Percentiles rank a stretch among this genome's conserved stretches.
phyloP scores from a whole-genome alignment of 306 rosid genomes.

The Citrullus amarus region DNA sequence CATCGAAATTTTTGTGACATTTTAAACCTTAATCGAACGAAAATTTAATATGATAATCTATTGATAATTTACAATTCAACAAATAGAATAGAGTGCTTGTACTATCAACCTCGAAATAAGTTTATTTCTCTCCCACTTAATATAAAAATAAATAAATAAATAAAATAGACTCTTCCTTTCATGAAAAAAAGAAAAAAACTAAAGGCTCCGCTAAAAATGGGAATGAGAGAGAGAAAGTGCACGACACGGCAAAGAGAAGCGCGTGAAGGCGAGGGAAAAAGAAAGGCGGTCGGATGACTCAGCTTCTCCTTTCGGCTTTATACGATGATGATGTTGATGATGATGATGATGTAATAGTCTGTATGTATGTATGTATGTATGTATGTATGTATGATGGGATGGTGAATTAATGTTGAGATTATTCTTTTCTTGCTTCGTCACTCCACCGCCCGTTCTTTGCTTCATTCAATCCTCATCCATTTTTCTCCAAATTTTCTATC shows the following conservation, averaged over 20 bases:
- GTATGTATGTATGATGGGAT: not conserved
- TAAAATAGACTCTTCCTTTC: too few species aligned
- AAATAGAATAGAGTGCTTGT: too few species aligned
- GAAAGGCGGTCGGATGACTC: constrained; percentile 3
- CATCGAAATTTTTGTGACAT: too few species aligned
- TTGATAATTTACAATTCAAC: too few species aligned
- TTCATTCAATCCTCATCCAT: constrained; percentile 1
- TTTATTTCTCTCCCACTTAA: too few species aligned
- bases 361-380: not conserved
- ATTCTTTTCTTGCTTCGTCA: constrained; percentile 24
- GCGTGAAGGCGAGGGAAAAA: not conserved
- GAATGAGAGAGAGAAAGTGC: not conserved
- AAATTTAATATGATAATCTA: too few species aligned
- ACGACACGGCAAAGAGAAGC: not conserved
- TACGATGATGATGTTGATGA: constrained; percentile 1
- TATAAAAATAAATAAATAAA: too few species aligned
- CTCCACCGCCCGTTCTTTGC: constrained; percentile 23
- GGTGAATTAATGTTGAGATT: not conserved
- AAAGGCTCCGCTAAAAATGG: not conserved
- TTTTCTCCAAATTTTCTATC: constrained; percentile 8
- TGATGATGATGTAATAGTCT: not conserved
- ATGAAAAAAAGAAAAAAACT: too few species aligned
- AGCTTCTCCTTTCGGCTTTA: not conserved
- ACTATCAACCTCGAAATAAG: too few species aligned
- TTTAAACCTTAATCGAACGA: too few species aligned